Percentiles rank a stretch among this genome's conserved stretches.
Evolutionary conservation across 768 basidiomycete genomes (phyloP).

Genomic region (Bullera alba): DNA sequence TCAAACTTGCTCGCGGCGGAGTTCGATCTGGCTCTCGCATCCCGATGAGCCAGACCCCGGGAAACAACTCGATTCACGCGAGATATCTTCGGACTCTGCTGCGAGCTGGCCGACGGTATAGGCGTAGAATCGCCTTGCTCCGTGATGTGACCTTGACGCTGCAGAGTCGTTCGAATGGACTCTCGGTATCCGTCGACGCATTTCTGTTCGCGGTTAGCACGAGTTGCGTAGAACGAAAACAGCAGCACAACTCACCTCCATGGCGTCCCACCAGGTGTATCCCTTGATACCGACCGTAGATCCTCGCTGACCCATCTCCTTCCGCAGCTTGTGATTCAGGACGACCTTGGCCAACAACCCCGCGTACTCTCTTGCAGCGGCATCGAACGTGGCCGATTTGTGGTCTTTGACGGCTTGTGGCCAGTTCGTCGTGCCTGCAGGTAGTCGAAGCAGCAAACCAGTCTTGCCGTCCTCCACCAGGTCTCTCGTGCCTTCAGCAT

Average conservation of each 20-base stretch:
- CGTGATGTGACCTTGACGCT: slow-evolving; percentile 8
- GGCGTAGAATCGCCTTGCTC: slow-evolving; percentile 2
- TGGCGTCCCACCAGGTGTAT: slow-evolving; percentile 46
- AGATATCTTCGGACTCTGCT: slow-evolving; percentile 6
- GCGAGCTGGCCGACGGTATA: neutral
- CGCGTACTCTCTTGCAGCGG: slow-evolving; percentile 29
- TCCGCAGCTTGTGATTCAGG: slow-evolving; percentile 14
- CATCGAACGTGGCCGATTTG: slow-evolving; percentile 7
- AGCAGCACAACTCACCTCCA: slow-evolving; percentile 37
- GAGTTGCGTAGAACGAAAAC: neutral
- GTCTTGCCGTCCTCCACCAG: slow-evolving; percentile 33
- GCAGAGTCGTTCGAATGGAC: slow-evolving; percentile 25
- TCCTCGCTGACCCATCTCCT: slow-evolving; percentile 31
- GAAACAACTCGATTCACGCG: slow-evolving; percentile 16
- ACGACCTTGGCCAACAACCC: slow-evolving; percentile 21
- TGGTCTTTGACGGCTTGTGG: neutral
- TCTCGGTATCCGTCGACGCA: slow-evolving; percentile 47
- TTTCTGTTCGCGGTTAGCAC: slow-evolving; percentile 13
- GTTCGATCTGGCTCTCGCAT: slow-evolving; percentile 6
- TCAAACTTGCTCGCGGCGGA: slow-evolving; percentile 2
- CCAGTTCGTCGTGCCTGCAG: slow-evolving; percentile 3
- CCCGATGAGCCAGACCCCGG: slow-evolving; percentile 10
- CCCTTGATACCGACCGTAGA: slow-evolving; percentile 39
- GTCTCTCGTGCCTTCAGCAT: slow-evolving; percentile 50
- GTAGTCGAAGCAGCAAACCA: slow-evolving; percentile 38